Evolutionary conservation across 352 stramenopile species (phyloP), one percentile per base, ranked within the genome.

Genomic region (Phytophthora pluvialis): DNA sequence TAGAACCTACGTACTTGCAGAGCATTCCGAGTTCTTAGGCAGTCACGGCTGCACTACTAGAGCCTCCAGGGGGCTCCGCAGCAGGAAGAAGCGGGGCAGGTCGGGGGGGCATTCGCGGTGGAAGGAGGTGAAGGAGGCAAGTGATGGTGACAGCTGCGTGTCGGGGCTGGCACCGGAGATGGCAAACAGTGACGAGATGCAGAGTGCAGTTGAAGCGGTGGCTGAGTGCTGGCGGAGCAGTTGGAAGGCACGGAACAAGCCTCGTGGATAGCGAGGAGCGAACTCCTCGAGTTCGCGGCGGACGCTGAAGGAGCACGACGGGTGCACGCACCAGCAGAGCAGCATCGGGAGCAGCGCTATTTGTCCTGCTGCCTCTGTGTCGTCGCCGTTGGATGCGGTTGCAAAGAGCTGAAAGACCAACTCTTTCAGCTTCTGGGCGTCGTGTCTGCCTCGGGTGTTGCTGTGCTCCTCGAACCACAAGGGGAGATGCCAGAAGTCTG

Each of bases 31-130:
- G 8, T 57, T 28, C 26, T 8, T 48, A 32, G 21, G 10, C 50
- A 15, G 21, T 42, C 28, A 28, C 16, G 35, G 42, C 11, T 78
- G 50, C 4, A 70, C 39, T 3, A 70, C 39, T 3, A 86, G 52
- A 26, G 71, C 73, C 21, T 77, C 68, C 18, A 86, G 62, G 10
- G 77, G 72, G 40, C 90, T 78, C n/a, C 56, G 56, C 13, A 88
- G 65, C 33, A 74, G 43, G 47, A 89, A 83, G 28, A 70, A 62
- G 1, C 51, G 35, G 2, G 67, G 53, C 32, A 88, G 53, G 12
- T 65, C 40, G 12, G 52, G 31, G 8, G 77, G 53, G 38, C 65
- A 75, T 4, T 67, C 66, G 13, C 72, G 44, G 21, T 65, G 77
- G 65, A 86, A 82, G 9, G 39, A 25, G 32, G 74, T 21, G 48